A percentile compares a stretch with the other conserved stretches of the same genome.
Evolutionary conservation across 768 basidiomycete genomes (phyloP).

Genomic region (Boletus reticulatus): DNA sequence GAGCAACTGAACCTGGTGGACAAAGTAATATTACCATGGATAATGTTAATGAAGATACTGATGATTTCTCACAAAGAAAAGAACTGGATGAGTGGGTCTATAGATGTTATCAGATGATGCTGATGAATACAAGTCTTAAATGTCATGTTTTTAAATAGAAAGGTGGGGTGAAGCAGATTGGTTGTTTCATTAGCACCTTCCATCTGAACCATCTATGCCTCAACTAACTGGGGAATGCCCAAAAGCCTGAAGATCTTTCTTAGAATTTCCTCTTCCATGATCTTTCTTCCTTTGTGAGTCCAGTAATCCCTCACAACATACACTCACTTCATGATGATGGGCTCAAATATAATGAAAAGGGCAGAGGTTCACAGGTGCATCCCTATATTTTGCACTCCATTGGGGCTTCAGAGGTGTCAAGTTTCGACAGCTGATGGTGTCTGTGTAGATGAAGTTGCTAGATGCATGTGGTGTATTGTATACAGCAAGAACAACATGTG

Average conservation of each 20-base stretch:
- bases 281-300: neutral
- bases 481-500: too few species aligned
- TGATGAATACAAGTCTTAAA: neutral
- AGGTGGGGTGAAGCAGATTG: neutral
- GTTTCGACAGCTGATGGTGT: too few species aligned
- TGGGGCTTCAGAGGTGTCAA: too few species aligned
- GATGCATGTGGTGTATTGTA: too few species aligned
- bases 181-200: neutral
- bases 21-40: neutral
- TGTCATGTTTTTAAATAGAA: neutral
- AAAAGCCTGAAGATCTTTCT: neutral
- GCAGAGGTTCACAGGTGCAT: too few species aligned
- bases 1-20: neutral
- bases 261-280: neutral
- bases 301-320: neutral
- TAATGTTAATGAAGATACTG: neutral
- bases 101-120: neutral
- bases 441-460: too few species aligned
- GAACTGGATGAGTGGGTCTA: neutral
- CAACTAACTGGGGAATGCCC: neutral
- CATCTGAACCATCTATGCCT: neutral
- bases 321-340: too few species aligned
- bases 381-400: too few species aligned
- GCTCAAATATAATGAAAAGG: too few species aligned
- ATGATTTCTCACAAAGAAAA: neutral